phyloP scores from a whole-genome alignment of 768 basidiomycete genomes.

The Kwoniella sp. region DNA sequence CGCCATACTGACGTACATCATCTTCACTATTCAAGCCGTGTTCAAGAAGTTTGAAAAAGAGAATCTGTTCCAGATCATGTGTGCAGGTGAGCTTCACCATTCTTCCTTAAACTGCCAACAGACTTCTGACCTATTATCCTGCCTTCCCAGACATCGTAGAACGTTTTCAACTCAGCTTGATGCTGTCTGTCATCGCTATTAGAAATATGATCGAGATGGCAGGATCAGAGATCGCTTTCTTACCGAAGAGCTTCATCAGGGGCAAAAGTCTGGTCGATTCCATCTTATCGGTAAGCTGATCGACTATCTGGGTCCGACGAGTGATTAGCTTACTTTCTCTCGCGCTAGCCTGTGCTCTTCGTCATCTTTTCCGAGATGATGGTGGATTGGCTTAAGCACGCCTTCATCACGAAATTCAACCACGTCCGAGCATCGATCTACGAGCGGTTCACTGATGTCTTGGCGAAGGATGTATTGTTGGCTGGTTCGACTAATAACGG shows the following conservation, averaged over 20 bases:
- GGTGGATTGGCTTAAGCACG: conserved; percentile 99
- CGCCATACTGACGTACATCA: conserved; percentile 5
- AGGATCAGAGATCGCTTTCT: conserved; percentile 81
- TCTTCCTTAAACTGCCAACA: background rate
- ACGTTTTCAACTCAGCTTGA: conserved; percentile 85
- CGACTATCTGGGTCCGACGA: background rate
- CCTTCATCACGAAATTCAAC: conserved; percentile 99
- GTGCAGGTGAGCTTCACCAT: conserved; percentile 68
- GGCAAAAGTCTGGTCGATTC: conserved; percentile 60
- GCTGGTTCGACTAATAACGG: conserved; percentile 32
- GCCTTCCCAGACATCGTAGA: conserved; percentile 82
- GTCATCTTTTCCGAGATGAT: conserved; percentile 89
- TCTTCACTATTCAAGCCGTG: conserved; percentile 59
- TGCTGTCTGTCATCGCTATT: conserved; percentile 87
- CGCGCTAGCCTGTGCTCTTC: conserved; percentile 77
- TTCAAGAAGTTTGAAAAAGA: conserved; percentile 99
- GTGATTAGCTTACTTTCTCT: background rate
- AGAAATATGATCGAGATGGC: conserved; percentile 93
- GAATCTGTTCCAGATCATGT: conserved; percentile 96
- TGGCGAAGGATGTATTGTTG: conserved; percentile 87
- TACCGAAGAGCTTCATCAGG: conserved; percentile 59
- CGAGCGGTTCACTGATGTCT: conserved; percentile 89
- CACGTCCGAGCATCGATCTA: conserved; percentile 95
- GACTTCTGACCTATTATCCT: background rate
- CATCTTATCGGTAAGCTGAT: conserved; percentile 73